These are phyloP conservation scores for Rhizopus sp. DNA, from an alignment of 371 early-diverging fungal species.

Conservation along the genomic window DNA sequence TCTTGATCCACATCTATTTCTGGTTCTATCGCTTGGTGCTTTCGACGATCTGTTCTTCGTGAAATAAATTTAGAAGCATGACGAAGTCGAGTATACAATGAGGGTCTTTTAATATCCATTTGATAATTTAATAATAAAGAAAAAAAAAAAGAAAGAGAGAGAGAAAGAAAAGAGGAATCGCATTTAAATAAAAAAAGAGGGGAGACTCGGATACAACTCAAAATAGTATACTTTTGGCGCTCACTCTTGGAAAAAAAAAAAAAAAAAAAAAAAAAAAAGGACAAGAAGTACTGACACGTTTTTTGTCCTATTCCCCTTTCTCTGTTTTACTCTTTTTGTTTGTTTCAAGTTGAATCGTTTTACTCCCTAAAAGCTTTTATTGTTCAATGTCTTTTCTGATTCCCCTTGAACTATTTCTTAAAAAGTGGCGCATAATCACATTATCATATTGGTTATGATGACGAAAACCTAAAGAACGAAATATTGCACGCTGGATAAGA, in stretches of 20 bases:
- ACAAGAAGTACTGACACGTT: neutral
- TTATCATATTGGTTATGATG: too few species aligned
- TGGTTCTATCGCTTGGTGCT: conserved; percentile 4
- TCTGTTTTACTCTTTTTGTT: too few species aligned
- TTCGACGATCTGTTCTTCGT: conserved; percentile 11
- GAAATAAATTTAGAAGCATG: conserved; percentile 19
- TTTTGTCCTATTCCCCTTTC: neutral
- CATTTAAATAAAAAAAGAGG: conserved; percentile 6
- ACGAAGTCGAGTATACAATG: conserved; percentile 17
- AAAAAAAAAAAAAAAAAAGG: too few species aligned
- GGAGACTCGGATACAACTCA: neutral
- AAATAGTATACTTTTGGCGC: neutral
- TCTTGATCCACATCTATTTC: conserved; percentile 1
- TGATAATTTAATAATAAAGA: neutral
- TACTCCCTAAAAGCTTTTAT: too few species aligned
- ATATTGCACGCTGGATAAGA: too few species aligned
- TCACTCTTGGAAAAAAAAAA: neutral
- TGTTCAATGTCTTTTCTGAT: too few species aligned
- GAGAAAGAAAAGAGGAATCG: conserved; percentile 2
- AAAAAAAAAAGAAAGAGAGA: conserved; percentile 9
- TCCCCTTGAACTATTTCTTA: too few species aligned
- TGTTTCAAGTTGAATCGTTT: too few species aligned
- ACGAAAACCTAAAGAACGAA: too few species aligned
- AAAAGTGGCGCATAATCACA: too few species aligned
- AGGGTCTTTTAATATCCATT: conserved; percentile 10